Percentiles rank a stretch among this genome's conserved stretches.
Conservation (phyloP, 2,329 filamentous ascomycete genomes). For the Aspergillus arachidicola region DNA sequence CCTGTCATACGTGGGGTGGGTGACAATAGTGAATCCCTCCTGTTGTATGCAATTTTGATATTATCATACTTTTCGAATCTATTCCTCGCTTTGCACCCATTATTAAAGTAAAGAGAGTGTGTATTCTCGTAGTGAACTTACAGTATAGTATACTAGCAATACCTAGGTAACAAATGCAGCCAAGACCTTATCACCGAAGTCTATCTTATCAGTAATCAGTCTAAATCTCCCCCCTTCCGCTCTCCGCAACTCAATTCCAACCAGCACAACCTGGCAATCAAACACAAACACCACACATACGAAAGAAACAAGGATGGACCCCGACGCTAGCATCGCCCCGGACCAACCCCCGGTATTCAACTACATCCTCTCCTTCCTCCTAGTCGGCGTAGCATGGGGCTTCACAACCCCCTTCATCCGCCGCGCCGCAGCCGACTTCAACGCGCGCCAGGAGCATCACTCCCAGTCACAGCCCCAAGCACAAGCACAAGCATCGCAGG, state of each 20-base stretch:
- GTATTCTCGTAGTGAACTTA: too few relatives aligned
- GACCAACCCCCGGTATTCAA: constrained; percentile 59
- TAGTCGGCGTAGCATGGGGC: constrained; percentile 91
- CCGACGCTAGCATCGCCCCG: constrained; percentile 29
- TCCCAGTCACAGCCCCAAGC: constrained; percentile 10
- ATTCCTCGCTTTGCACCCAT: too few relatives aligned
- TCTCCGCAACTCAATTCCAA: background rate
- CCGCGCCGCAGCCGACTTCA: constrained; percentile 75
- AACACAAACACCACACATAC: background rate
- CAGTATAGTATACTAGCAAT: too few relatives aligned
- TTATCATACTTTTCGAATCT: too few relatives aligned
- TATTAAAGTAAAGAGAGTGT: too few relatives aligned
- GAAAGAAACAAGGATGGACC: constrained; percentile 29
- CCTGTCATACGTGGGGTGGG: too few relatives aligned
- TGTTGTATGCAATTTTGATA: too few relatives aligned
- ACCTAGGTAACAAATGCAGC: background rate
- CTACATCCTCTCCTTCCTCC: constrained; percentile 84
- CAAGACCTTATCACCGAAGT: background rate
- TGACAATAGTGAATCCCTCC: too few relatives aligned
- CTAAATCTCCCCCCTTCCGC: background rate
- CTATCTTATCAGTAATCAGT: background rate
- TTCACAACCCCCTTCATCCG: constrained; percentile 92
- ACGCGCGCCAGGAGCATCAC: constrained; percentile 52
- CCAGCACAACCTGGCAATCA: background rate
- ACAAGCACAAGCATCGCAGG: background rate